Percentiles rank a stretch among this genome's conserved stretches.
Evolutionary conservation across 1,284 basidiomycete species (phyloP).

Genomic region (Microbotryum intermedium): DNA sequence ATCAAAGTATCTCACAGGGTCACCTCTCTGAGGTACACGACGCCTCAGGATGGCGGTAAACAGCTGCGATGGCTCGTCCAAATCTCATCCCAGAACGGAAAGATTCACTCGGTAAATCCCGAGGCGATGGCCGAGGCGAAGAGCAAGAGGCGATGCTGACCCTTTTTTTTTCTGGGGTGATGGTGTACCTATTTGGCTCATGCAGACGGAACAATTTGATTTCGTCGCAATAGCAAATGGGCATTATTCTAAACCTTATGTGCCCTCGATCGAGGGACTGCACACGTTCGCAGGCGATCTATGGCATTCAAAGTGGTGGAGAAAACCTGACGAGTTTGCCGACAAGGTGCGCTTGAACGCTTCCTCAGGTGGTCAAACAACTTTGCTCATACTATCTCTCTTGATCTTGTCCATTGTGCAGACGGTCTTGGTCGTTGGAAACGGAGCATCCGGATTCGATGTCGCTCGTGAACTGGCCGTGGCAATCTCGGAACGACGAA

Average conservation of each 20-base stretch:
- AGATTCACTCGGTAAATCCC: not conserved
- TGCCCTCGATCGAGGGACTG: constrained; percentile 43
- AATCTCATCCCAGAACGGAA: not conserved
- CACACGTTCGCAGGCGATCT: constrained; percentile 40
- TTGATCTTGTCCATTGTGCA: constrained; percentile 21
- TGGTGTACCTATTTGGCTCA: no score
- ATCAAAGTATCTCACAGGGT: constrained; percentile 42
- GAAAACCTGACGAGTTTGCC: constrained; percentile 36
- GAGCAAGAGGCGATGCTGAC: not conserved
- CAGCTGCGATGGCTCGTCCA: constrained; percentile 33
- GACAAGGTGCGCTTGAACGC: constrained; percentile 14
- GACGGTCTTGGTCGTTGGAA: constrained; percentile 47
- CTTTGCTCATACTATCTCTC: not conserved
- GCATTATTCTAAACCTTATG: constrained; percentile 45
- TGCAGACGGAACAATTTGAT: constrained; percentile 33
- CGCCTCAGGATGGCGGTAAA: not conserved
- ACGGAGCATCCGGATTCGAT: constrained; percentile 46
- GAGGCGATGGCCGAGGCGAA: not conserved
- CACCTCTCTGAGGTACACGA: constrained; percentile 29
- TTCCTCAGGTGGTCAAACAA: not conserved
- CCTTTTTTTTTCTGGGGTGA: no score
- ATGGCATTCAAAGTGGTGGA: constrained; percentile 45
- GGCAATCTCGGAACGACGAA: constrained; percentile 32
- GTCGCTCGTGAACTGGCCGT: constrained; percentile 45
- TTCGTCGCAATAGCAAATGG: constrained; percentile 43